A percentile compares a stretch with the other conserved stretches of the same genome.
These are phyloP conservation scores for Chaetomiaceae sp. DNA, from an alignment of 2,329 filamentous ascomycete genomes.

Conservation along the genomic window DNA sequence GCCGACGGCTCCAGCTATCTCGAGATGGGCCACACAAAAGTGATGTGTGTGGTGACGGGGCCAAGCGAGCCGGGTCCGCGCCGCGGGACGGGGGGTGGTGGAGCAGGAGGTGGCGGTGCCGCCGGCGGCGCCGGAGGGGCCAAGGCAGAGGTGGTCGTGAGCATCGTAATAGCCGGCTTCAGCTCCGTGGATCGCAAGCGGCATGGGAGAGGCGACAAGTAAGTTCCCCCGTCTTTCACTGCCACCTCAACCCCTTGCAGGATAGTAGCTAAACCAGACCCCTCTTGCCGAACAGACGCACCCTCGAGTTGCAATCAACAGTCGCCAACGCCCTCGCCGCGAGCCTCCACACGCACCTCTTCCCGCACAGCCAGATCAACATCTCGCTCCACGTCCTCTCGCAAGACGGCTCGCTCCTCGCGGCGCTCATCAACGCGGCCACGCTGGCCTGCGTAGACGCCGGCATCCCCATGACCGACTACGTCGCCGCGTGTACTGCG, in stretches of 20 bases:
- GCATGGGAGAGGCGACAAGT: constrained; percentile 74
- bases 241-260: not conserved
- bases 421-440: constrained; percentile 83
- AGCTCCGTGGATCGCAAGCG: constrained; percentile 80
- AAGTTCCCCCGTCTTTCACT: constrained; percentile 29
- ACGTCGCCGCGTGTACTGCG: constrained; percentile 82
- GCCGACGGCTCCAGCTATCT: constrained; percentile 92
- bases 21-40: constrained; percentile 95
- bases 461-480: constrained; percentile 91
- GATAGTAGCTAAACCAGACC: not conserved
- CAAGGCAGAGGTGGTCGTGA: constrained; percentile 68
- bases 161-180: constrained; percentile 83
- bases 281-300: constrained; percentile 55
- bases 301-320: constrained; percentile 74
- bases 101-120: constrained; percentile 29
- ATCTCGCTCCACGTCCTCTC: constrained; percentile 83
- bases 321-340: constrained; percentile 72
- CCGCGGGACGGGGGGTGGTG: constrained; percentile 42
- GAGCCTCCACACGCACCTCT: constrained; percentile 79
- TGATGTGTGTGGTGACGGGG: constrained; percentile 87
- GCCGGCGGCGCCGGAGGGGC: constrained; percentile 28
- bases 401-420: constrained; percentile 85
- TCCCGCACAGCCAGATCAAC: constrained; percentile 79
- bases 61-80: constrained; percentile 62
- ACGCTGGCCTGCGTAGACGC: constrained; percentile 92